A percentile compares a stretch with the other conserved stretches of the same genome.
Evolutionary conservation across 306 rosid genomes (phyloP).

Genomic region (Dryas drummondii): DNA sequence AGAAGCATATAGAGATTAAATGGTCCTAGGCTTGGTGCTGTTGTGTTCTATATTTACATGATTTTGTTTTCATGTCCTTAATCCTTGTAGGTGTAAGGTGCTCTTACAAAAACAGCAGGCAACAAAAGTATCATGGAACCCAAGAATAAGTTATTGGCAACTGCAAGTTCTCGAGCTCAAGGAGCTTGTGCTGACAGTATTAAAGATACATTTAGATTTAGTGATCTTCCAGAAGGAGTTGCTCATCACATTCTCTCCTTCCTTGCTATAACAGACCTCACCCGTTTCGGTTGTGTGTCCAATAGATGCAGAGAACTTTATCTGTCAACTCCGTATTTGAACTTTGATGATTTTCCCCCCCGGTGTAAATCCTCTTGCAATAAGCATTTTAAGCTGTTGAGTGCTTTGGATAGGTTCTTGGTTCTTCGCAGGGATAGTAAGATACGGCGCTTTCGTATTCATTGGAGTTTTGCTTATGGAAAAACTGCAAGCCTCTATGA

Average conservation of each 20-base stretch:
- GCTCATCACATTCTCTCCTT: conserved; percentile 7
- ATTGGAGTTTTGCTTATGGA: neutral
- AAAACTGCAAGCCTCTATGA: neutral
- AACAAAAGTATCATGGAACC: neutral
- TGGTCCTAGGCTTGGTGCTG: neutral
- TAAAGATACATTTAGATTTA: neutral
- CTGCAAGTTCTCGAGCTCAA: neutral
- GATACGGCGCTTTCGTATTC: neutral
- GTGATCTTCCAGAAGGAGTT: neutral
- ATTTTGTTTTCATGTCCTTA: neutral
- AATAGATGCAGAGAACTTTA: neutral
- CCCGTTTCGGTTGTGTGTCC: neutral
- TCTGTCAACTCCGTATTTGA: neutral
- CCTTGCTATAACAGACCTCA: conserved; percentile 3
- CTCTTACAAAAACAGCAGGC: neutral
- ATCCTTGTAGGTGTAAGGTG: conserved; percentile 5
- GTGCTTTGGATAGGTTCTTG: conserved; percentile 9
- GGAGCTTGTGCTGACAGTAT: neutral
- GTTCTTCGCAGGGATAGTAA: conserved; percentile 1
- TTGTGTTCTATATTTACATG: neutral
- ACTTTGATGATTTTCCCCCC: neutral
- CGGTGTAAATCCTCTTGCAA: neutral
- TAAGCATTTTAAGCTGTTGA: conserved; percentile 8
- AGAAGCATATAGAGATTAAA: neutral
- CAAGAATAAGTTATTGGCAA: neutral